These are phyloP conservation scores for Sambucus nigra DNA, from an alignment of 129 eudicot species.

Conservation along the genomic window DNA sequence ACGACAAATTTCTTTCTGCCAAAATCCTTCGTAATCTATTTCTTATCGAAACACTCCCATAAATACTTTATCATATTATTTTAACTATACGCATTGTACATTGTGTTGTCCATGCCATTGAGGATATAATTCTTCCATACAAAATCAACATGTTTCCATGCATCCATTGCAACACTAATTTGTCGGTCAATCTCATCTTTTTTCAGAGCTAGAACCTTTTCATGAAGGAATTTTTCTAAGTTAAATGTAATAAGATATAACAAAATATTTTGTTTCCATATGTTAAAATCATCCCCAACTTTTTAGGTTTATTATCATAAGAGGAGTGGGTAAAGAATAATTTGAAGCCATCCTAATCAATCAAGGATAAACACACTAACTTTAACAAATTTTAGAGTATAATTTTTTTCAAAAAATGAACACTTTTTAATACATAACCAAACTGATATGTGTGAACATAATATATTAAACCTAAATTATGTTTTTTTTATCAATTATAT, in stretches of 20 bases:
- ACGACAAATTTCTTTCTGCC: background rate
- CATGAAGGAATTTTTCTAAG: background rate
- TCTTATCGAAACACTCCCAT: background rate
- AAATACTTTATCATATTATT: background rate
- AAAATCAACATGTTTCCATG: background rate
- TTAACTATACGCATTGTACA: background rate
- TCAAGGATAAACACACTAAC: no score
- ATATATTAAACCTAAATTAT: no score
- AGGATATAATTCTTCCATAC: background rate
- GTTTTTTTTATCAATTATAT: no score
- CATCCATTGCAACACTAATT: background rate
- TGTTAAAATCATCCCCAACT: background rate
- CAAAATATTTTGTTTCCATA: conserved; percentile 1
- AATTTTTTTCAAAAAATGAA: no score
- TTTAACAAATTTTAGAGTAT: no score
- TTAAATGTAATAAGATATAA: conserved; percentile 3
- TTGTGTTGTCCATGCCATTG: background rate
- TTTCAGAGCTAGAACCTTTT: background rate
- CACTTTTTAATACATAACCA: no score
- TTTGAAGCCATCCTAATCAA: no score
- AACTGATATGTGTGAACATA: no score
- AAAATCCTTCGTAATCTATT: background rate
- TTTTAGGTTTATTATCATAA: background rate
- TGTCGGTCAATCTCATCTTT: background rate
- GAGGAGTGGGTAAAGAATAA: background rate